phyloP scores from a whole-genome alignment of 2,329 filamentous ascomycete species.

The Neonectria coccinea region DNA sequence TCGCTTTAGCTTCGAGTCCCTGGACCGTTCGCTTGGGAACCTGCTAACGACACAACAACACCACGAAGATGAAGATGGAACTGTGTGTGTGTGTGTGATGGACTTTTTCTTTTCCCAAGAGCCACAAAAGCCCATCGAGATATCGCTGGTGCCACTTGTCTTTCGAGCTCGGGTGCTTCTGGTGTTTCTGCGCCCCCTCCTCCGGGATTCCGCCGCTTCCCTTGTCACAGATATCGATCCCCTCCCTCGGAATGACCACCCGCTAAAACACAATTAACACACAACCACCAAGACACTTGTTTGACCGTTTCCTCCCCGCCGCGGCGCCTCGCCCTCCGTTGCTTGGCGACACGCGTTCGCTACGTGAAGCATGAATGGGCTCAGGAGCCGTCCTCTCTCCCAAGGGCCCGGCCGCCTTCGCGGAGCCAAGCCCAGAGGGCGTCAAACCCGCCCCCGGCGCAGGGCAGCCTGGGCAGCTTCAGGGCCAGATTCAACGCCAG shows the following conservation, averaged over 20 bases:
- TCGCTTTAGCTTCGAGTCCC: not conserved
- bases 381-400: constrained; percentile 1
- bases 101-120: too few species aligned
- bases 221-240: constrained; percentile 27
- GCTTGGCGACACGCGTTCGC: constrained; percentile 21
- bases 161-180: constrained; percentile 19
- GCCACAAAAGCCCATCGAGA: not conserved
- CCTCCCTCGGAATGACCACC: constrained; percentile 18
- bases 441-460: not conserved
- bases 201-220: constrained; percentile 17
- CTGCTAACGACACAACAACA: not conserved
- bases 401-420: not conserved
- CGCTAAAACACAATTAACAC: constrained; percentile 33
- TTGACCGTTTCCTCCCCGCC: constrained; percentile 1
- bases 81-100: not conserved
- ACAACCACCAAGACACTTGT: constrained; percentile 28
- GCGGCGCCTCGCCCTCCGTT: constrained; percentile 6
- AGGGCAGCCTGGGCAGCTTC: too few species aligned
- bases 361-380: constrained; percentile 22
- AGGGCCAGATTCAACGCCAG: constrained; percentile 6
- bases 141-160: constrained; percentile 23
- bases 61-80: not conserved
- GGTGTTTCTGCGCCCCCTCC: constrained; percentile 16
- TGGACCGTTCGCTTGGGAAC: not conserved
- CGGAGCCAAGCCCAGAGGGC: not conserved